These are phyloP conservation scores for Colletotrichum godetiae DNA, from an alignment of 2,329 filamentous ascomycete species.

Conservation along the genomic window DNA sequence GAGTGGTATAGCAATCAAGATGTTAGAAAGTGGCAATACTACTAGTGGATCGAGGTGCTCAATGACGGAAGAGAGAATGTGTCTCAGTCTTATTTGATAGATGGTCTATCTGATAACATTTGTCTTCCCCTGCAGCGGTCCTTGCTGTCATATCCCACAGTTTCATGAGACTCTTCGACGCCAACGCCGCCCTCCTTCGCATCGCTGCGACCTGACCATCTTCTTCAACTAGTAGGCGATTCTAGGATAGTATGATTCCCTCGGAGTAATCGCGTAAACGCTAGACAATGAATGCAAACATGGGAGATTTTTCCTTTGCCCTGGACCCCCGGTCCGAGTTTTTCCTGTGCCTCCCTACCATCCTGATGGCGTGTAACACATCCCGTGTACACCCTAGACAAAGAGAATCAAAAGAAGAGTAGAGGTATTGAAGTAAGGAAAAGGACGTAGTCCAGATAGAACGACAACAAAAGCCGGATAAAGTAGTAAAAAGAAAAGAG, in stretches of 20 bases:
- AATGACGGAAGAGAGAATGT: background rate
- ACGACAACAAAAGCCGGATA: no score
- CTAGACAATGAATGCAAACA: slow-evolving; percentile 24
- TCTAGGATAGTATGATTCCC: background rate
- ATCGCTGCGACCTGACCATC: background rate
- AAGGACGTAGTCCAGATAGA: background rate
- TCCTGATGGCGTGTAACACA: background rate
- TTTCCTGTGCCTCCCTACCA: background rate
- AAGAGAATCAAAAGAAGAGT: background rate
- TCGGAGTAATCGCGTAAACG: background rate
- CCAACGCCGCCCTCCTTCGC: background rate
- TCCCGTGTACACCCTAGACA: background rate
- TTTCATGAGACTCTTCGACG: background rate
- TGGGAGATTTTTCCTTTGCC: background rate
- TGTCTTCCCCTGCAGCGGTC: background rate
- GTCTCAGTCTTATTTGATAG: background rate
- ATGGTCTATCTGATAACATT: background rate
- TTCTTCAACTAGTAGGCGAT: background rate
- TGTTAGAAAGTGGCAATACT: background rate
- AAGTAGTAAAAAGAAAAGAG: no score
- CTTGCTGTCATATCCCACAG: background rate
- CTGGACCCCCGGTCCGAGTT: background rate
- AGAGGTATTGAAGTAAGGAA: background rate
- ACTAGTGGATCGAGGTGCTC: background rate
- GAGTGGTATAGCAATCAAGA: background rate